Base-by-base conservation (phyloP, 2,329 filamentous ascomycete species). In the Claviceps capensis region DNA sequence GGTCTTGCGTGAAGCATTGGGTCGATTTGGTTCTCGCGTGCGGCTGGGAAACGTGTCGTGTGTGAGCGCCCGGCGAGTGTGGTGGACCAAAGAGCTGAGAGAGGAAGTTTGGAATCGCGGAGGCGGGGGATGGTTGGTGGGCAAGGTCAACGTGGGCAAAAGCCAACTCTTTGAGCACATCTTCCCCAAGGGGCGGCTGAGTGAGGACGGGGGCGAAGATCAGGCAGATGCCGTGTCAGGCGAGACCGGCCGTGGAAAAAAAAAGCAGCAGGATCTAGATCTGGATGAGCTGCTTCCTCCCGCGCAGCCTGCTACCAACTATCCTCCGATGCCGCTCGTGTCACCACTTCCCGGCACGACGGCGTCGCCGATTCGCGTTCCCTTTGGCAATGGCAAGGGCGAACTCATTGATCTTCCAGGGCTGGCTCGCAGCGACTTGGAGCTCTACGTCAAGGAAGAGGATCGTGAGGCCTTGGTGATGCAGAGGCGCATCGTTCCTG, bases 111-210 rank as follows among this genome's bases (percentile, higher is more conserved):
- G 82, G 77, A 71, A 82, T 44, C 79, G 87, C 48, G 89, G 88
- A 4, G 91, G 91, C 4, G 93, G 83, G 16, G 84, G 86, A 16
- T 98, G 93, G 91, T 83, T 98, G 74, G 86, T 98, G 2, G 93
- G 93, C n/a, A 97, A 95, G 67, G 88, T 89, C 56, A 98, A 98
- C 63, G 94, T 97, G 2, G 94, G 93, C 23, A 98, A 98, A 69
- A 97, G 91, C 60, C 85, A 85, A 62, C 77, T 98, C 2, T 95
- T 97, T 55, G 83, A 93, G 59, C 79, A 82, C 4, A 81, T 96
- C 7, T 95, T 90, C 61, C 91, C 94, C 4, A 91, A 86, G 73
- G 82, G 81, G 26, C 75, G 74, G 38, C 76, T 74, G 69, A 72
- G 68, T 53, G 58, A 61, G 11, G 30, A 4, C 3, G 30, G 48